Base-by-base conservation (phyloP, 192 early-diverging fungal genomes). In the Coemansia pectinata region DNA sequence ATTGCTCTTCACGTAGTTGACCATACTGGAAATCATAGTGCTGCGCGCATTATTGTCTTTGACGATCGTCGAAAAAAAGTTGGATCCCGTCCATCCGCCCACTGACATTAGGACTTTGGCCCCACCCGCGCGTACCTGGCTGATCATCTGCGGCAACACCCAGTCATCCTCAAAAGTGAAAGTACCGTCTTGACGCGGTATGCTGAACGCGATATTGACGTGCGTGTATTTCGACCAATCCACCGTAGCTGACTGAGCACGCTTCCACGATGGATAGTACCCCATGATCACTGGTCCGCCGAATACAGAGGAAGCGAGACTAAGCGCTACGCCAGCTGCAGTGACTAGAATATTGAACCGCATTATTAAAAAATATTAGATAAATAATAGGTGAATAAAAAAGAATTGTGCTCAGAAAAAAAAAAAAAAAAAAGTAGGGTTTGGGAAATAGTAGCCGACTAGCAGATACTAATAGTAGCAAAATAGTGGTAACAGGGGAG, bases 61-160 rank as follows among this genome's bases (percentile, higher is more conserved):
- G 14, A 84, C 69, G 61, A 91, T 88, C 7, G 74, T 64, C 27
- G 87, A 89, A 74, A 91, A 90, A 38, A 62, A 76, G 60, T 90
- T 85, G 5, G 90, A 91, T 23, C 91, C 90, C 23, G 87, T 90
- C 91, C 87, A 90, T 7, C 91, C 91, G 39, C 88, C 89, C 41
- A 88, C 85, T 2, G 90, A 90, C 34, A 91, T 73, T 5, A 87
- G 65, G 0, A 87, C 89, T 67, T 91, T 92, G 63, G 86, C 65
- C 8, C 76, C 76, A 11, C 81, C 21, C 78, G 33, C 64, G 36
- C 85, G 86, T 34, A 84, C 69, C 1, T 63, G 40, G n/a, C 62
- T 52, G n/a, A 85, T 66, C 9, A 85, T 42, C 52, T 78, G 64
- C 1, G 85, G 83, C 19, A 85, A 10, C 4, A 75, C 69, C 72